Evolutionary conservation across 2,329 filamentous ascomycete species (phyloP), one percentile per base, ranked within the genome.

Genomic region (Clarireedia monteithiana): DNA sequence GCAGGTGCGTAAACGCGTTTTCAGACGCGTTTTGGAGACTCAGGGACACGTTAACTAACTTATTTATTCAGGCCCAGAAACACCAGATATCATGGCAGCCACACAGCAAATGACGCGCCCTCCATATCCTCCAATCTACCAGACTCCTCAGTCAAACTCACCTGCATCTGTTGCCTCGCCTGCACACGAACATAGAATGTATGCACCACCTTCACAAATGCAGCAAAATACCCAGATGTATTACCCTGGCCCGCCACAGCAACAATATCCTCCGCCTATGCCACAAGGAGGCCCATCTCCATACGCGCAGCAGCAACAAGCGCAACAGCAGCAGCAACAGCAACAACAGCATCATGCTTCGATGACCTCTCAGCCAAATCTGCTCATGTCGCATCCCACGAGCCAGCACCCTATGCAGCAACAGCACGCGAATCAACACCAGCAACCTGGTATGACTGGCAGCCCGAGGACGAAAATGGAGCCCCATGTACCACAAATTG

Each of bases 131-230:
- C 95, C 96, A 69, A 80, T 79, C 34, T 96, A 96, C 71, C 89
- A 96, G 72, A 95, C 91, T 17, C 91, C 91, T 55, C 91, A 96
- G 75, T 95, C 91, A 56, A 95, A 92, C 73, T 96, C 92, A 55
- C 92, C 92, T 49, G 89, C 90, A 40, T 95, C 91, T 50, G 91
- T 96, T 66, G 88, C 91, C 61, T 96, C 92, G 36, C 86, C 90
- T 23, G 89, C 91, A 56, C 92, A 97, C 69, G 89, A 92, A 68
- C 89, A 95, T 64, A 86, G 84, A 66, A 82, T 97, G 69, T 97
- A 96, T 72, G 88, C 91, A 66, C 86, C 87, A 50, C 75, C 84
- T 39, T 83, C 87, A 55, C 89, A 94, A 71, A 82, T 95, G 72
- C 81, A 89, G 64, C 88, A 89, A 65, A 88, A 88, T 63, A 84